Conservation (phyloP, 1,284 basidiomycete genomes). For the Trametes pubescens region DNA sequence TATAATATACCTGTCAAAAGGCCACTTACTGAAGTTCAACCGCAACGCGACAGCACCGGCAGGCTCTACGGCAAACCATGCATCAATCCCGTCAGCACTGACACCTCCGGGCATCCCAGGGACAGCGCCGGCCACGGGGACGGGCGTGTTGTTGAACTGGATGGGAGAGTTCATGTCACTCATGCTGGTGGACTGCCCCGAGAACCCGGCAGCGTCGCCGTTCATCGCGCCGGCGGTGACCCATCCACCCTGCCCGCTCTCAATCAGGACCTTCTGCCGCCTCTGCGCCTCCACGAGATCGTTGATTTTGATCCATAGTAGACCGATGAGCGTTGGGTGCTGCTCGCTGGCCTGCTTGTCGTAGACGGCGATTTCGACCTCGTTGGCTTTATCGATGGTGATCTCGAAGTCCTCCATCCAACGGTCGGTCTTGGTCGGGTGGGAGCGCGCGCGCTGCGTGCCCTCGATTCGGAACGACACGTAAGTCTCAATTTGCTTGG, state of each 20-base stretch:
- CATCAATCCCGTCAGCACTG: constrained; percentile 86
- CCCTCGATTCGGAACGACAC: constrained; percentile 98
- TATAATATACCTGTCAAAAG: constrained; percentile 17
- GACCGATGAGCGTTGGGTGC: constrained; percentile 90
- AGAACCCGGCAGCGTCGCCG: constrained; percentile 55
- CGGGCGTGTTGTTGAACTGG: constrained; percentile 50
- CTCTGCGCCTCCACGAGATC: constrained; percentile 96
- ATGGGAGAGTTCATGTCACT: constrained; percentile 67
- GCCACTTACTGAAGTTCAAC: constrained; percentile 86
- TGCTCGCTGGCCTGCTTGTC: constrained; percentile 88
- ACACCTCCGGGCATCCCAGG: constrained; percentile 39
- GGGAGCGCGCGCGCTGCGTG: constrained; percentile 90
- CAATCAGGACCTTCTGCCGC: constrained; percentile 90
- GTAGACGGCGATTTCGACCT: constrained; percentile 97
- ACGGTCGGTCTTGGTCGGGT: constrained; percentile 91
- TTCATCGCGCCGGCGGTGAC: constrained; percentile 90
- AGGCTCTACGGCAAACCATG: constrained; percentile 98
- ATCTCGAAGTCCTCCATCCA: constrained; percentile 99
- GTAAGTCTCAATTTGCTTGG: constrained; percentile 88
- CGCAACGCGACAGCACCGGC: constrained; percentile 91
- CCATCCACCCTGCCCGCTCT: constrained; percentile 90
- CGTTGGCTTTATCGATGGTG: constrained; percentile 96
- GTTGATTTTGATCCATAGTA: constrained; percentile 95
- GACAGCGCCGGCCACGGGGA: constrained; percentile 42
- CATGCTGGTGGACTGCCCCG: constrained; percentile 50